These are phyloP conservation scores for Nothomitra cinnamomea DNA, from an alignment of 2,329 filamentous ascomycete genomes.

Conservation along the genomic window DNA sequence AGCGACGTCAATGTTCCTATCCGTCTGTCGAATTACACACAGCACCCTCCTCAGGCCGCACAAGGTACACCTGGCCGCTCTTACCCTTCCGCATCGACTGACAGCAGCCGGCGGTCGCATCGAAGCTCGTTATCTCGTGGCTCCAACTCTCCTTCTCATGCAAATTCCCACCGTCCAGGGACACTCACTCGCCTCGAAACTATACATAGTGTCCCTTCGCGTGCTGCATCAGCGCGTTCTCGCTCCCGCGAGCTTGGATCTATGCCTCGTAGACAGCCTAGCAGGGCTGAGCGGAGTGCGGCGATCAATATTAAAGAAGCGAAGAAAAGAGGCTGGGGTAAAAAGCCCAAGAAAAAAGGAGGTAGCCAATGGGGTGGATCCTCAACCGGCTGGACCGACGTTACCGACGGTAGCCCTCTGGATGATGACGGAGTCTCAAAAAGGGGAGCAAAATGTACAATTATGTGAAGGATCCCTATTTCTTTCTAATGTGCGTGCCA, in stretches of 20 bases:
- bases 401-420: slow-evolving; percentile 24
- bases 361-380: slow-evolving; percentile 27
- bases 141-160: slow-evolving; percentile 23
- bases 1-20: background rate
- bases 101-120: background rate
- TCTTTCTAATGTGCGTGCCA: background rate
- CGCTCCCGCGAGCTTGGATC: slow-evolving; percentile 22
- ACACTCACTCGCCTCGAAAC: slow-evolving; percentile 30
- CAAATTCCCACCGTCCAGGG: slow-evolving; percentile 15
- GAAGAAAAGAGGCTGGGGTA: slow-evolving; percentile 37
- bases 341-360: slow-evolving; percentile 21
- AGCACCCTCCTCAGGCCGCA: background rate
- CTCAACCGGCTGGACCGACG: slow-evolving; percentile 36
- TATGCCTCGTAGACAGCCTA: slow-evolving; percentile 22
- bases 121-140: background rate
- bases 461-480: slow-evolving; percentile 31
- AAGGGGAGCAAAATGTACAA: slow-evolving; percentile 27
- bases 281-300: slow-evolving; percentile 41
- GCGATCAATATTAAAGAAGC: slow-evolving; percentile 46
- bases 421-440: slow-evolving; percentile 14
- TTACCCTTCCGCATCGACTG: slow-evolving; percentile 17
- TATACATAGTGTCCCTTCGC: slow-evolving; percentile 28
- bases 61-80: slow-evolving; percentile 34
- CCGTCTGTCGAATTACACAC: background rate
- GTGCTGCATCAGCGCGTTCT: slow-evolving; percentile 16